phyloP scores from a whole-genome alignment of 208 protist genomes.

The Wallacemonas sp. region DNA sequence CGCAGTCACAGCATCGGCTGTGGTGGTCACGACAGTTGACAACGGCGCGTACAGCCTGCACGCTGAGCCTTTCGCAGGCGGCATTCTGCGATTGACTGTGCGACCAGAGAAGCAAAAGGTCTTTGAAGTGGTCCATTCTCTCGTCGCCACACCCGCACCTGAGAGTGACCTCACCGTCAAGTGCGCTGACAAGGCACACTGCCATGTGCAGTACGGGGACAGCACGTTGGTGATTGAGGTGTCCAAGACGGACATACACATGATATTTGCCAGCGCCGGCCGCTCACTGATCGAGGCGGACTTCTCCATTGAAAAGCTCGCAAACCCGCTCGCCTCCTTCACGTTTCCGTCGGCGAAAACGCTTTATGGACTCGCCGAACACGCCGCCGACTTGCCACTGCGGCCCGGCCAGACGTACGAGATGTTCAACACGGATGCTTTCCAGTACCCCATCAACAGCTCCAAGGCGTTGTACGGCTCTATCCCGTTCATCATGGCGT shows the following conservation, averaged over 20 bases:
- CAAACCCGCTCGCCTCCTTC: conserved; percentile 24
- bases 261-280: conserved; percentile 24
- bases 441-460: conserved; percentile 96
- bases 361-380: conserved; percentile 97
- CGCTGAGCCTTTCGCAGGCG: conserved; percentile 30
- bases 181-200: conserved; percentile 14
- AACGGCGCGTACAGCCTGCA: conserved; percentile 24
- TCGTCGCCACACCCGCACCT: conserved; percentile 15
- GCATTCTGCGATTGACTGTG: conserved; percentile 37
- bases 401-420: conserved; percentile 83
- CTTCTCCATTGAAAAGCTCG: background rate
- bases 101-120: conserved; percentile 18
- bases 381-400: conserved; percentile 91
- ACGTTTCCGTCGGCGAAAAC: conserved; percentile 62
- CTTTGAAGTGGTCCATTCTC: conserved; percentile 36
- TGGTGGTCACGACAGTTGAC: background rate
- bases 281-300: conserved; percentile 18
- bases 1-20: background rate
- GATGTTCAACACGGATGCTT: conserved; percentile 98
- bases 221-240: conserved; percentile 25
- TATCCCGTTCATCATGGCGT: conserved; percentile 96
- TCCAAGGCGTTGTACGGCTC: conserved; percentile 95
- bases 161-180: conserved; percentile 9
- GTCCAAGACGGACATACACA: background rate
- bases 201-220: conserved; percentile 29